A percentile compares a stretch with the other conserved stretches of the same genome.
Conservation (phyloP, 2,329 filamentous ascomycete species). For the Penicillium corylophilum region DNA sequence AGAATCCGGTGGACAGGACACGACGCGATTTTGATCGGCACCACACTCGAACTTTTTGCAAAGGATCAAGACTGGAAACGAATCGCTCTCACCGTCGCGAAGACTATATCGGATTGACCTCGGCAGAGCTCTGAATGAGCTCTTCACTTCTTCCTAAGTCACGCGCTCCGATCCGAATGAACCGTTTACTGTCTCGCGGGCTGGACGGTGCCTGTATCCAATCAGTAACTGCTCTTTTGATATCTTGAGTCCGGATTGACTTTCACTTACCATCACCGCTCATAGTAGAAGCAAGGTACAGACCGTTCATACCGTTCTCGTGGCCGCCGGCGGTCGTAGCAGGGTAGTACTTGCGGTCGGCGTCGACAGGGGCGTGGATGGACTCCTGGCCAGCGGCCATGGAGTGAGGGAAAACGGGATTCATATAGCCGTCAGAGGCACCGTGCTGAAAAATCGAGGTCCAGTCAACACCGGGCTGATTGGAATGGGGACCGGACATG, state of each 20-base stretch:
- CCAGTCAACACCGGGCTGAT: constrained; percentile 67
- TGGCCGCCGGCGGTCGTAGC: constrained; percentile 43
- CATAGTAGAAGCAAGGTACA: constrained; percentile 50
- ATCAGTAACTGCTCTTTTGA: neutral
- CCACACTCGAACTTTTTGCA: neutral
- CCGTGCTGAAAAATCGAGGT: constrained; percentile 74
- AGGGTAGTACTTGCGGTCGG: constrained; percentile 55
- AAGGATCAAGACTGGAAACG: neutral
- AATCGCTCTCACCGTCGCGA: neutral
- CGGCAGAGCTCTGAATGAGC: neutral
- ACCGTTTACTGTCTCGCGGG: constrained; percentile 58
- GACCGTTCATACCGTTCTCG: constrained; percentile 47
- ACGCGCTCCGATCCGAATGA: constrained; percentile 44
- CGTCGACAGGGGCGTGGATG: constrained; percentile 64
- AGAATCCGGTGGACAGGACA: neutral
- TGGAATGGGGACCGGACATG: constrained; percentile 62
- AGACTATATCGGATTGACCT: neutral
- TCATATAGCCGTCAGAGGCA: constrained; percentile 65
- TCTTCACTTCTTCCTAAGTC: constrained; percentile 55
- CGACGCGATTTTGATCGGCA: neutral
- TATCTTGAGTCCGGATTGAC: too few species aligned
- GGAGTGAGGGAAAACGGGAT: constrained; percentile 63
- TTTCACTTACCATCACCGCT: constrained; percentile 46
- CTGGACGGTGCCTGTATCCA: constrained; percentile 52
- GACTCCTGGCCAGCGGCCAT: constrained; percentile 67